These are phyloP conservation scores for Xylaria sp. DNA, from an alignment of 2,329 filamentous ascomycete species.

Conservation along the genomic window DNA sequence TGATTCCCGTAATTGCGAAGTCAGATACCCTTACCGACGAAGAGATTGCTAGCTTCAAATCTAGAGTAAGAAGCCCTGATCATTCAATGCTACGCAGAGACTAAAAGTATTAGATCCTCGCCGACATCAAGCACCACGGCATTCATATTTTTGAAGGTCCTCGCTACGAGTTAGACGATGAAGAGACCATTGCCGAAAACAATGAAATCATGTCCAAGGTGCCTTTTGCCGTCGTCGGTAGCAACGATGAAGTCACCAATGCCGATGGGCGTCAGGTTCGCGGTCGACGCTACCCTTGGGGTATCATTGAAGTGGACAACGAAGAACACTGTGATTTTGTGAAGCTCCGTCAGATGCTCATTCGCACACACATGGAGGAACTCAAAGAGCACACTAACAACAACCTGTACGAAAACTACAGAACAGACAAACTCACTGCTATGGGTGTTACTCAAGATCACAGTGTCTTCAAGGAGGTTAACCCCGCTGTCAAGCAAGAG, in stretches of 20 bases:
- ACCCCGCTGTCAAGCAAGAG: slow-evolving; percentile 99
- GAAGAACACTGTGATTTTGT: slow-evolving; percentile 99
- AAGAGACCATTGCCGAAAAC: slow-evolving; percentile 99
- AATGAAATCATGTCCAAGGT: slow-evolving; percentile 99
- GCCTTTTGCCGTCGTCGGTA: slow-evolving; percentile 96
- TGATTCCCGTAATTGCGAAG: slow-evolving; percentile 99
- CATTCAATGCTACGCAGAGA: neutral
- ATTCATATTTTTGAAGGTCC: slow-evolving; percentile 99
- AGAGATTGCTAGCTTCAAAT: slow-evolving; percentile 93
- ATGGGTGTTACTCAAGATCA: slow-evolving; percentile 99
- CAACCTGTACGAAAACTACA: slow-evolving; percentile 98
- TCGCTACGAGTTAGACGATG: slow-evolving; percentile 97
- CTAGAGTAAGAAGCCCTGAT: slow-evolving; percentile 71
- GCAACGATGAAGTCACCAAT: slow-evolving; percentile 90
- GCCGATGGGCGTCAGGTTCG: slow-evolving; percentile 94
- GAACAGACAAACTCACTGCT: slow-evolving; percentile 96
- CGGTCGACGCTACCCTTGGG: slow-evolving; percentile 96
- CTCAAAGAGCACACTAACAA: slow-evolving; percentile 99
- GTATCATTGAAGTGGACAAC: slow-evolving; percentile 98
- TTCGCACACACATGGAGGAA: slow-evolving; percentile 99
- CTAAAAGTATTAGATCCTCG: slow-evolving; percentile 72
- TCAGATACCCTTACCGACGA: slow-evolving; percentile 97
- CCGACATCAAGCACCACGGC: slow-evolving; percentile 94
- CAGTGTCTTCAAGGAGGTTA: slow-evolving; percentile 99
- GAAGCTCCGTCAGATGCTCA: slow-evolving; percentile 99